Conservation (phyloP, 2,329 filamentous ascomycete genomes). For the Geoglossum cookeanum region DNA sequence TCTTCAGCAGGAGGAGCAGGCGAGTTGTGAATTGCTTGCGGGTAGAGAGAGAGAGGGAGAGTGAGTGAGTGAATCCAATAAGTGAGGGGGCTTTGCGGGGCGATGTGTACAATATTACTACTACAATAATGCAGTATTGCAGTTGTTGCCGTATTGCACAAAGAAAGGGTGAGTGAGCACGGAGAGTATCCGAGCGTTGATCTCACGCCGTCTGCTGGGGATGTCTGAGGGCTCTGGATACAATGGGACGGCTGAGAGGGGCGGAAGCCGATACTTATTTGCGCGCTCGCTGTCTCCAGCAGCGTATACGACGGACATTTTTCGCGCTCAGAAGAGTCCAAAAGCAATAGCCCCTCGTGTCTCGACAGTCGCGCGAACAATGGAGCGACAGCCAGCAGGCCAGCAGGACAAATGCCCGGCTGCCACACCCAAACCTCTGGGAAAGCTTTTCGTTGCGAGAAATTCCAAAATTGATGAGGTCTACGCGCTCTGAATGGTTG, state of each 20-base stretch:
- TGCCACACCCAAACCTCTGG: neutral
- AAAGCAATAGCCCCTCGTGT: neutral
- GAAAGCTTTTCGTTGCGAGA: neutral
- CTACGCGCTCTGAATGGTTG: neutral
- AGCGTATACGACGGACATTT: neutral
- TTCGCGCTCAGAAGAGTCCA: neutral
- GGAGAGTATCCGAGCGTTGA: neutral
- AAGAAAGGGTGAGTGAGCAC: too few relatives aligned
- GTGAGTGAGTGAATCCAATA: too few relatives aligned
- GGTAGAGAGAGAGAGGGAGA: too few relatives aligned
- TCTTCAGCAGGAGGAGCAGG: neutral
- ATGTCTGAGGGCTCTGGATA: neutral
- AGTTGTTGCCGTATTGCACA: too few relatives aligned
- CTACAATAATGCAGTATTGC: too few relatives aligned
- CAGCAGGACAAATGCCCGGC: neutral
- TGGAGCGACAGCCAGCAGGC: neutral
- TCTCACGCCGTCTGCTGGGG: too few relatives aligned
- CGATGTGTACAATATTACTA: too few relatives aligned
- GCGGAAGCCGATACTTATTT: slow-evolving; percentile 1
- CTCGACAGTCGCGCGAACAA: neutral
- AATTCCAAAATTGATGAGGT: neutral
- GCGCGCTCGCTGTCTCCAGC: too few relatives aligned
- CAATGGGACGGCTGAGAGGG: neutral
- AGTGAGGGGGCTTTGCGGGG: too few relatives aligned
- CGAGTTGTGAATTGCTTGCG: too few relatives aligned